Evolutionary conservation across 306 rosid genomes (phyloP), one percentile per base, ranked within the genome.

Genomic region (Trichosanthes cucumerina): DNA sequence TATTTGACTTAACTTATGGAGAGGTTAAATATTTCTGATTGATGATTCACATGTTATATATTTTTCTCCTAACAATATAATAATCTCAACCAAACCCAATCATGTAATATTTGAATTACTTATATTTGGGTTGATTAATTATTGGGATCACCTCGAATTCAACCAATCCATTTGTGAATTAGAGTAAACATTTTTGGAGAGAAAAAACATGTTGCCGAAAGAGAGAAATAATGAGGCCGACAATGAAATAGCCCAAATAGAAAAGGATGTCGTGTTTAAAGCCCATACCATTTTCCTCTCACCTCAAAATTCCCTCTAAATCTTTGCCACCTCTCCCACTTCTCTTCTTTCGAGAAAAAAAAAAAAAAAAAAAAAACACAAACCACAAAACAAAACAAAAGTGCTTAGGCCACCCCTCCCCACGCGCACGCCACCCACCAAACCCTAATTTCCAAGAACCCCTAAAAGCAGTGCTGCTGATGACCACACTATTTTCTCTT

Each of bases 381-480:
- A 39, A 39, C n/a, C n/a, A n/a, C 49, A 23, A 23, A 46, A 46
- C 15, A 70, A 24, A 7, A 72, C 78, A 47, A 31, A 73, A 73
- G 44, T 28, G 78, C 28, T 50, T 4, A 73, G 21, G 44, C 82
- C 83, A 87, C 87, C 86, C 89, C 89, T 89, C 86, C 85, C 92
- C 88, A 87, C 85, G 83, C 88, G 91, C 97, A 90, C 93, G 82
- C 83, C 70, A 86, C 89, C 92, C 96, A 86, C 89, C 79, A 90
- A 87, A 82, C 98, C 98, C 97, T 93, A 91, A 87, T 90, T 88
- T 88, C 89, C 88, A 31, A 86, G 88, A 46, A 59, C 82, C 87
- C 33, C 82, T 77, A 83, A 87, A 87, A 89, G 80, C 85, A 79
- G 82, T 38, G 83, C 88, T 82, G 43, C 62, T 31, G 28, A 75